Conservation (phyloP, 768 basidiomycete species). For the Boletus vinaceobasis region DNA sequence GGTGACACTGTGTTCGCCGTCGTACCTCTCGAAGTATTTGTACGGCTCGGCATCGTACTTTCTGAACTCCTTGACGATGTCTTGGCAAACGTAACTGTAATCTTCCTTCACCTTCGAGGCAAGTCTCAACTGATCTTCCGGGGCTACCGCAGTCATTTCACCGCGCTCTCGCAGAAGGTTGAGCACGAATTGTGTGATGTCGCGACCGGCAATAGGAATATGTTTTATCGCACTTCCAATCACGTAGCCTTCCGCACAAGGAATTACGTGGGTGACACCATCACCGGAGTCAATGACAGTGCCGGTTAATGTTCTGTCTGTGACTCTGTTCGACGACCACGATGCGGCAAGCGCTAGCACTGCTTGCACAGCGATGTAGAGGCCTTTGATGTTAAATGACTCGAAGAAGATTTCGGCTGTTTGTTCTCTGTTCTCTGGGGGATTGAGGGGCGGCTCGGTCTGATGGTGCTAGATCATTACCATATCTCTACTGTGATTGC, state of each 20-base stretch:
- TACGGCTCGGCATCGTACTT: constrained; percentile 97
- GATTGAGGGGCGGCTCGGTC: constrained; percentile 99
- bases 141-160: constrained; percentile 85
- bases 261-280: constrained; percentile 98
- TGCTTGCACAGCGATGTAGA: constrained; percentile 98
- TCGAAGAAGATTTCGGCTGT: constrained; percentile 99
- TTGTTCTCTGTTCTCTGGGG: constrained; percentile 98
- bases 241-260: constrained; percentile 95
- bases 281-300: constrained; percentile 99
- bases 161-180: constrained; percentile 95
- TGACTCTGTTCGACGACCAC: constrained; percentile 88
- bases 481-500: neutral
- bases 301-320: constrained; percentile 89
- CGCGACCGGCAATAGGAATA: constrained; percentile 96
- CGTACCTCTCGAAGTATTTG: constrained; percentile 91
- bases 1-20: constrained; percentile 91
- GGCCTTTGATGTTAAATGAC: constrained; percentile 97
- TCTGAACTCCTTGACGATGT: constrained; percentile 97
- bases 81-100: constrained; percentile 97
- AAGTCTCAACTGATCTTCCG: constrained; percentile 90
- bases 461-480: constrained; percentile 29
- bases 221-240: constrained; percentile 99
- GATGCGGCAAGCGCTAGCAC: constrained; percentile 97
- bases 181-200: constrained; percentile 95
- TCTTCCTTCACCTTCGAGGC: constrained; percentile 97